Evolutionary conservation across 441 rosid genomes (phyloP), one percentile per base, ranked within the genome.

Genomic region (Populus hybrid): DNA sequence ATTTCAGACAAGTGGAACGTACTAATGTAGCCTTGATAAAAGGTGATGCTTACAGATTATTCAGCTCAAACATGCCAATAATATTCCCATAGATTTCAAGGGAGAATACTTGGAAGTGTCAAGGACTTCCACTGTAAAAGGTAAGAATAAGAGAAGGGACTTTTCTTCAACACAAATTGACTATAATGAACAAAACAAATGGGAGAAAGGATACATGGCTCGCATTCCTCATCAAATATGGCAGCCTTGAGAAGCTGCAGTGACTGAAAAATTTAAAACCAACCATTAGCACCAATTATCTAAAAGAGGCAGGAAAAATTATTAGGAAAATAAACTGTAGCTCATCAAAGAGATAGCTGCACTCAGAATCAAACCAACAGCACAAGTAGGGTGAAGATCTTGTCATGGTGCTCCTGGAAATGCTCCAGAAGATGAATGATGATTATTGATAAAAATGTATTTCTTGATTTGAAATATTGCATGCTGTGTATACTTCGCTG

Each of bases 41-140:
- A 59, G 21, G 69, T 6, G 70, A 81, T 42, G 59, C 98, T 91
- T 90, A 94, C 97, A 95, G 90, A 87, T 95, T 95, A 86, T 95
- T 94, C 72, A 89, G 90, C 91, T 95, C 97, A 82, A 94, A 94
- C 95, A 95, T 95, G 90, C 98, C 97, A 63, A 95, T 90, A 78
- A 94, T 89, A 79, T 90, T 88, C 71, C 98, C 98, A 79, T 91
- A 90, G 78, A 95, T 90, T 70, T 95, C 98, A n/a, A 90, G 95
- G 68, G 97, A 91, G 87, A 95, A 95, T 75, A 95, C 99, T 95
- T 78, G 67, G 21, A 34, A 50, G 75, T 54, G 95, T 91, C 86
- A 90, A 94, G 98, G 88, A 89, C 64, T 72, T 76, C 72, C 72
- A 70, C 42, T 34, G 28, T 10, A 72, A 73, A 67, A 74, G 66